phyloP scores from a whole-genome alignment of 225 moss, liverwort and hornwort species.

The Bryum argenteum region DNA sequence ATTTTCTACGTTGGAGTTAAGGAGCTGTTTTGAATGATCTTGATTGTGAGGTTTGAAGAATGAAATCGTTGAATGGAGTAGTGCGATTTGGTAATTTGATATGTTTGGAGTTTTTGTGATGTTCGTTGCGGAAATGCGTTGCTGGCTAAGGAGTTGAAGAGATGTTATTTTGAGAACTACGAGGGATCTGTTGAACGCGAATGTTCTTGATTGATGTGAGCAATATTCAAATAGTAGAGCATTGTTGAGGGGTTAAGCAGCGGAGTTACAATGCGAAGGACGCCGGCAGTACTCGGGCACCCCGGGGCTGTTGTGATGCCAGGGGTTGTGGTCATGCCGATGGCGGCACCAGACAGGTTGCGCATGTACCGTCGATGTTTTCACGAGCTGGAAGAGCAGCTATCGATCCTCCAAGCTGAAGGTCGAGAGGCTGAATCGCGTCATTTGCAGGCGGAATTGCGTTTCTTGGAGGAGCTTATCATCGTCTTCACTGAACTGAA shows the following conservation, averaged over 20 bases:
- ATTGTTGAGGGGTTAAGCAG: not conserved
- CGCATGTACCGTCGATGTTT: conserved; percentile 61
- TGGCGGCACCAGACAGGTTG: conserved; percentile 59
- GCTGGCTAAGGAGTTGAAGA: not conserved
- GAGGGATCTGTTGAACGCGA: not conserved
- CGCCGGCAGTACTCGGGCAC: conserved; percentile 27
- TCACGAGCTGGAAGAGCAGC: conserved; percentile 64
- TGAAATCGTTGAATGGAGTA: not conserved
- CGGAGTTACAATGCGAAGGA: conserved; percentile 40
- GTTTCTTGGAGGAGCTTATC: conserved; percentile 66
- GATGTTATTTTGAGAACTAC: not conserved
- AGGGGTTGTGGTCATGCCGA: conserved; percentile 44
- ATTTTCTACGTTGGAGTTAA: too few species aligned
- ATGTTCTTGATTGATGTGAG: conserved; percentile 12
- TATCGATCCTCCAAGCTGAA: conserved; percentile 44
- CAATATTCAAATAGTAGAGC: not conserved
- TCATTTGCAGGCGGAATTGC: conserved; percentile 50
- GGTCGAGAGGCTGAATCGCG: conserved; percentile 41
- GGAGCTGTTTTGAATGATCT: too few species aligned
- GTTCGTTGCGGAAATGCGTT: conserved; percentile 3
- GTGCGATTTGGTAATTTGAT: not conserved
- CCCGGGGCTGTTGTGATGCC: conserved; percentile 45
- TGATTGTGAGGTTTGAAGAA: too few species aligned
- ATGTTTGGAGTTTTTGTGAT: not conserved
- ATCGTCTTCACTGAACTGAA: conserved; percentile 68